Base-by-base conservation (phyloP, 148 eudicot species). In the Rhododendron griersonianum region DNA sequence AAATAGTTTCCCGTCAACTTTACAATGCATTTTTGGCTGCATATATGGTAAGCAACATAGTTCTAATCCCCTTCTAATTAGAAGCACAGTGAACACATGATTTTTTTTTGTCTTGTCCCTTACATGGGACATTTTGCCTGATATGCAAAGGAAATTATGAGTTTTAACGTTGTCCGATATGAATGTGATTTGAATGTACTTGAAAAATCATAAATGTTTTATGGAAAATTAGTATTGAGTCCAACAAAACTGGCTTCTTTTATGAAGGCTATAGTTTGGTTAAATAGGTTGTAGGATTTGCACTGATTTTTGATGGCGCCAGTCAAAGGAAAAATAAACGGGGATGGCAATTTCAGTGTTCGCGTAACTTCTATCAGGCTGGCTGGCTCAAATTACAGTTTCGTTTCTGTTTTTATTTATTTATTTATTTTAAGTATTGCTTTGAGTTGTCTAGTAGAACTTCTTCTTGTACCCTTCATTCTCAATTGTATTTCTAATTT, bases 21-120 rank as follows among this genome's bases (percentile, higher is more conserved):
- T 96, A 80, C 99, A 96, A 88, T 96, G 99, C 92, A 96, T 96
- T 84, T 96, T 96, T 89, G 94, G 96, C 81, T 96, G 96, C 90
- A 94, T 96, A 82, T 96, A 94, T 89, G 99, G 99, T 96, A 89
- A 65, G 83, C 21, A 50, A 71, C 39, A 33, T 75, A 3, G 23
- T 53, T 51, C 11, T 44, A 67, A 15, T 30, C 48, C 35, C 28
- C 48, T 80, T 53, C n/a, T 63, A 53, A 21, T 51, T 84, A 28
- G 9, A 44, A 25, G 1, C 35, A 16, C 50, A 25, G 18, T 11
- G 44, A 65, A 83, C 50, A 74, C 35, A 47, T 48, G 57, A 67
- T 57, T 57, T 53, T 3, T 55, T 51, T 83, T 83, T 53, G 5
- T 25, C 33, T 11, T 4, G 61, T 18, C 21, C 33, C 71, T 16